Conservation (phyloP, 371 early-diverging fungal genomes). For the Dinochytrium kinnereticum region DNA sequence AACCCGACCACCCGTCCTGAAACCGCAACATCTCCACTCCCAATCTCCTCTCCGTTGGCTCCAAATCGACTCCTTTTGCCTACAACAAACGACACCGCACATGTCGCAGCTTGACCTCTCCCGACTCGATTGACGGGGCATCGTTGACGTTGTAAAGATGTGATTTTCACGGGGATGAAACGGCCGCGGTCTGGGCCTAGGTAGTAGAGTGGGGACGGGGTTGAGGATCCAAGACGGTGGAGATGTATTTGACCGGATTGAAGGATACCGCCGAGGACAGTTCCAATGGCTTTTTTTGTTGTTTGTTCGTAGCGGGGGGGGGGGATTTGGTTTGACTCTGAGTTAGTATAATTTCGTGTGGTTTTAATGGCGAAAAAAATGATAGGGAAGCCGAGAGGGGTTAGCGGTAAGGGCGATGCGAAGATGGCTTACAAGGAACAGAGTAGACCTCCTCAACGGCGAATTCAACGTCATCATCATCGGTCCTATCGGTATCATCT, state of each 20-base stretch:
- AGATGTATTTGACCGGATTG: slow-evolving; percentile 39
- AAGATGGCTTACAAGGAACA: slow-evolving; percentile 39
- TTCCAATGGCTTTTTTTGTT: slow-evolving; percentile 34
- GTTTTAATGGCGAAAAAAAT: no score
- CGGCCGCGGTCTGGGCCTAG: slow-evolving; percentile 58
- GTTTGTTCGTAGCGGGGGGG: background rate
- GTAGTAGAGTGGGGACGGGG: slow-evolving; percentile 26
- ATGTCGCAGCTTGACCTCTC: slow-evolving; percentile 51
- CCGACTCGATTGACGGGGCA: slow-evolving; percentile 47
- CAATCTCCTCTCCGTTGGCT: background rate
- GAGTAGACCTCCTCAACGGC: slow-evolving; percentile 54
- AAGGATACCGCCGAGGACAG: slow-evolving; percentile 53
- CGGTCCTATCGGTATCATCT: slow-evolving; percentile 5
- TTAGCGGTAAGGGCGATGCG: background rate
- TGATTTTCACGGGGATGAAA: slow-evolving; percentile 45
- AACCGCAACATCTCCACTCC: no score
- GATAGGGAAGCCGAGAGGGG: no score
- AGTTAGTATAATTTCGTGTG: no score
- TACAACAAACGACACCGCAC: slow-evolving; percentile 42
- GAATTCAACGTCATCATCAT: slow-evolving; percentile 40
- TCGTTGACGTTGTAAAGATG: slow-evolving; percentile 55
- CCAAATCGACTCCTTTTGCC: background rate
- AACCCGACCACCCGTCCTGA: background rate
- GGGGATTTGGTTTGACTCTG: background rate
- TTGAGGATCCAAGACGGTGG: background rate